Evolutionary conservation across 345 rosid species (phyloP), one percentile per base, ranked within the genome.

Genomic region (Eucalyptus fibrosa): DNA sequence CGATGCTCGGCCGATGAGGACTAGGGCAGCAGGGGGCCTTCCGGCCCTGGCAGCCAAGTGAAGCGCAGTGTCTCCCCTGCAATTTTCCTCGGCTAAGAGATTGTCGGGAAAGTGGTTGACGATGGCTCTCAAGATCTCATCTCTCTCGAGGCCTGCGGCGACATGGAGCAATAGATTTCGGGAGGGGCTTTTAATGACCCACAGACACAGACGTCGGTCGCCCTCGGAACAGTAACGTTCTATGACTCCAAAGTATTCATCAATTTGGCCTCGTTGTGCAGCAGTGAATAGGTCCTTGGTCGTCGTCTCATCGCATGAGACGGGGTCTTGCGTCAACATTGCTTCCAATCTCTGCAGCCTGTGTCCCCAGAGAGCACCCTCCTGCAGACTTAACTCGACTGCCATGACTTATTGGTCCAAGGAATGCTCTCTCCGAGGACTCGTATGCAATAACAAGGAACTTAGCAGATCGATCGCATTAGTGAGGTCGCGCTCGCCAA

Each of bases 181-280:
- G 37, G 72, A 30, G 34, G 72, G 72, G 37, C 72, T 62, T 0
- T 0, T 0, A 14, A 62, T n/a, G 51, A 42, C 86, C 30, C 86
- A 12, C 23, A 85, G 23, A 85, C 23, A 51, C 37, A 24, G 87
- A 45, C 21, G 23, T 45, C 34, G 37, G 32, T 7, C 32, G 18
- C 72, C 18, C 72, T 47, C 4, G 37, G 19, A 45, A 86, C 12
- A 47, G 23, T 28, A 7, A 86, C 55, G 23, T 86, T 47, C 56
- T 19, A 47, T 0, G 1, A 51, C 34, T 0, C 21, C 0, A 0
- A 85, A 0, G 87, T 47, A 85, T 24, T 32, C 2, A 0, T 47
- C 87, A 0, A 85, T 37, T 0, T 85, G 1, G 87, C 87, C 37
- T 47, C 0, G n/a, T n/a, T n/a, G n/a, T n/a, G n/a, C 40, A 45